A percentile compares a stretch with the other conserved stretches of the same genome.
Evolutionary conservation across 2,329 filamentous ascomycete genomes (phyloP).

Genomic region (Microdochium paspali): DNA sequence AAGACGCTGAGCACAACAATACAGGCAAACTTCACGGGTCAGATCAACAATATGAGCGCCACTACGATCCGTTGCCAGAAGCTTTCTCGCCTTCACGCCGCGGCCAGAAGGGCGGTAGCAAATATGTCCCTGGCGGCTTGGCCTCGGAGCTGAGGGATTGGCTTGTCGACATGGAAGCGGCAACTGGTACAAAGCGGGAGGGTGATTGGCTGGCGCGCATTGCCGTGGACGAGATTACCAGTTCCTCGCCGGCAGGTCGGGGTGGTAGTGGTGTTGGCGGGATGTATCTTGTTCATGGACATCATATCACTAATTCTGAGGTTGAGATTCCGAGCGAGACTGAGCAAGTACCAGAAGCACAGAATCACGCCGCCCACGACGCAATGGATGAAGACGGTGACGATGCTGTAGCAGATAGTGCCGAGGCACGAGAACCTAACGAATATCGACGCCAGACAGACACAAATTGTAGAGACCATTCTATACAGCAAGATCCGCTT

Average conservation of each 20-base stretch:
- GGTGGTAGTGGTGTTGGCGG: conserved; percentile 14
- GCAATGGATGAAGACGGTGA: background rate
- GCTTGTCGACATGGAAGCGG: conserved; percentile 31
- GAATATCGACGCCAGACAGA: too few species aligned
- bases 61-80: conserved; percentile 21
- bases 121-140: conserved; percentile 28
- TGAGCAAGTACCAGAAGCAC: background rate
- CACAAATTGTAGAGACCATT: too few species aligned
- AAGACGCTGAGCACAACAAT: background rate
- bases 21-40: too few species aligned
- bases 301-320: background rate
- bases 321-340: background rate
- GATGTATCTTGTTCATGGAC: background rate
- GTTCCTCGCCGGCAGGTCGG: conserved; percentile 11
- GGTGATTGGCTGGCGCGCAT: conserved; percentile 12
- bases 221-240: conserved; percentile 13
- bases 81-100: conserved; percentile 27
- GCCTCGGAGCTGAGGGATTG: conserved; percentile 32
- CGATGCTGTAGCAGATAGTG: background rate
- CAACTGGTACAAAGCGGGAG: conserved; percentile 8
- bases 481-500: background rate
- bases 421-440: background rate
- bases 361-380: background rate
- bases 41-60: background rate
- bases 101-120: conserved; percentile 12